Base-by-base conservation (phyloP, 228 moss, liverwort and hornwort genomes). In the Sphagnum magellanicum region DNA sequence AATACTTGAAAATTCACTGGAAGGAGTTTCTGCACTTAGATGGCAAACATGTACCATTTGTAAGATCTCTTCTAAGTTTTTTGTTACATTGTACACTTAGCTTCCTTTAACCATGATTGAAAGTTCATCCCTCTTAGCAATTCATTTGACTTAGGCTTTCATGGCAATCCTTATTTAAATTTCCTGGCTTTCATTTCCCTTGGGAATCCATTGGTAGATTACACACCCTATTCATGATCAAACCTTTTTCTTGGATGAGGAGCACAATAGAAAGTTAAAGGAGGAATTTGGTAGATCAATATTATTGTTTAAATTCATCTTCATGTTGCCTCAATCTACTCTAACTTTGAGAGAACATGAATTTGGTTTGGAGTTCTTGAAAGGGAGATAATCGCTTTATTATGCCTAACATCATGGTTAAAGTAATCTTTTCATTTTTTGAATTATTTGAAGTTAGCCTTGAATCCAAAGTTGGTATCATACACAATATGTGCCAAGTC, bases 221-320 rank as follows among this genome's bases (percentile, higher is more conserved):
- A 76, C 82, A 12, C 97, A 98, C 79, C 79, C 93, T 16, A 90
- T 98, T 55, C 93, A 98, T 63, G 97, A 98, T 60, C 97, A 93
- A 71, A 90, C 88, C 58, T 88, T 98, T 79, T 98, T 75, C 76
- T 79, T 98, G 74, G 86, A 93, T 70, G 90, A 93, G 66, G 81
- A 69, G 71, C 97, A 98, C 73, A 98, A 98, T 79, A 74, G 68
- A 78, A 78, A 90, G 77, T 72, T 98, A 76, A 98, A 98, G 67
- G 79, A 85, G 60, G 93, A 98, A 70, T 91, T 81, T 63, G 77
- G 93, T 91, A 79, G 81, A 92, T 84, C 50, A 32, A 5, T 16
- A 16, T 61, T 61, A 12, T 55, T 55, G 53, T 6, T 55, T 6
- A 12, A n/a, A n/a, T n/a, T n/a, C n/a, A n/a, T n/a, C n/a, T n/a